Conservation (phyloP, 2,329 filamentous ascomycete species). For the Didymella pinodella region DNA sequence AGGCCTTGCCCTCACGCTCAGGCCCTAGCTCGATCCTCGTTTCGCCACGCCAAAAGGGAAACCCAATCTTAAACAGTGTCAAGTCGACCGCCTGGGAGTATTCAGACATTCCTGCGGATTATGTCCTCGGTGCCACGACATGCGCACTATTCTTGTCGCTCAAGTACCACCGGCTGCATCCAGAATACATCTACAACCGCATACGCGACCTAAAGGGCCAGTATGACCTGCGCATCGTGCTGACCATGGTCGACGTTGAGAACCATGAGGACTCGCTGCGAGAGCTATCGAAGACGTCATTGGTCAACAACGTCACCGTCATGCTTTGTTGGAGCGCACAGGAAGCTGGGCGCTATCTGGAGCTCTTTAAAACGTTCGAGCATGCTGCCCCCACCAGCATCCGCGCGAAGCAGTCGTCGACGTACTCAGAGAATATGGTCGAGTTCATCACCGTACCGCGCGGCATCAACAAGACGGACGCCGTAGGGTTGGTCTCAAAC, state of each 20-base stretch:
- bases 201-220: conserved; percentile 84
- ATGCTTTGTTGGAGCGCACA: conserved; percentile 94
- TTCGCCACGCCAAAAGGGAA: conserved; percentile 91
- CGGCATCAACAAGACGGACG: conserved; percentile 93
- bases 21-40: conserved; percentile 84
- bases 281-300: conserved; percentile 88
- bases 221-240: conserved; percentile 84
- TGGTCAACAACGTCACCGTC: conserved; percentile 91
- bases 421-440: conserved; percentile 84
- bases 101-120: conserved; percentile 94
- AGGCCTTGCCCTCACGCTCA: conserved; percentile 74
- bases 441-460: conserved; percentile 93
- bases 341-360: conserved; percentile 91
- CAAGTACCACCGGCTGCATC: conserved; percentile 96
- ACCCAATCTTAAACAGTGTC: conserved; percentile 86
- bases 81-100: conserved; percentile 92
- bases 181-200: conserved; percentile 96
- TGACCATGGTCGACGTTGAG: conserved; percentile 92
- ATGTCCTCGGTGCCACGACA: conserved; percentile 84
- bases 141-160: conserved; percentile 92
- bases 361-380: conserved; percentile 94
- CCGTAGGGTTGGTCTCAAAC: conserved; percentile 85
- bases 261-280: conserved; percentile 91
- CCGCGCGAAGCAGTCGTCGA: conserved; percentile 80
- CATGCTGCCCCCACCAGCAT: conserved; percentile 84